phyloP scores from a whole-genome alignment of 495 filamentous ascomycete genomes.

The Bacidia rubella region DNA sequence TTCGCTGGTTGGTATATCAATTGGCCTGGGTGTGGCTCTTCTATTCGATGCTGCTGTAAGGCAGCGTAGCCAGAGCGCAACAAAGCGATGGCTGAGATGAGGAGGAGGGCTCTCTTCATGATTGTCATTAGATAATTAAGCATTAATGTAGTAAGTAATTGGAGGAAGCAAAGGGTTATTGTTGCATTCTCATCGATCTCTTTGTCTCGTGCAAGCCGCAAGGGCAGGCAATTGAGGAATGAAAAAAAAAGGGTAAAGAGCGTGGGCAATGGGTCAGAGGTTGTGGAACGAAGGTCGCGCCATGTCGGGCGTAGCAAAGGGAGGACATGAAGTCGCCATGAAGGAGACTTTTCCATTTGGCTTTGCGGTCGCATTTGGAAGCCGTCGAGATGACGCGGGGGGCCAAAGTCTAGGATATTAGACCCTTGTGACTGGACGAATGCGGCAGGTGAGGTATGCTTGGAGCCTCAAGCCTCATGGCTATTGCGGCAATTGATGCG shows the following conservation, averaged over 20 bases:
- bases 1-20: neutral
- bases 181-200: neutral
- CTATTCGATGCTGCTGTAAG: neutral
- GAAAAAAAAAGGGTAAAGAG: neutral
- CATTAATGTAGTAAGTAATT: neutral
- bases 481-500: neutral
- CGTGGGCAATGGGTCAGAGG: neutral
- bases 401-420: neutral
- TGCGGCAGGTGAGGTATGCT: neutral
- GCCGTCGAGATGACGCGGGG: neutral
- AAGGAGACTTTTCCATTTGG: neutral
- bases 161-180: neutral
- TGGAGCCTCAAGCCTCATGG: neutral
- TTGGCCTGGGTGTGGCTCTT: neutral
- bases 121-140: neutral
- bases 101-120: slow-evolving; percentile 3
- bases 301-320: neutral
- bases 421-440: neutral
- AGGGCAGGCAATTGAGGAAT: neutral
- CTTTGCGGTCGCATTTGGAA: neutral
- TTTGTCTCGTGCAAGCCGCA: neutral
- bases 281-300: neutral
- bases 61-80: slow-evolving; percentile 1
- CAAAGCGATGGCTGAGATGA: neutral
- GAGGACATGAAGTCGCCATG: neutral